A percentile compares a stretch with the other conserved stretches of the same genome.
phyloP scores from a whole-genome alignment of 148 eudicot species.

The Arbutus unedo region DNA sequence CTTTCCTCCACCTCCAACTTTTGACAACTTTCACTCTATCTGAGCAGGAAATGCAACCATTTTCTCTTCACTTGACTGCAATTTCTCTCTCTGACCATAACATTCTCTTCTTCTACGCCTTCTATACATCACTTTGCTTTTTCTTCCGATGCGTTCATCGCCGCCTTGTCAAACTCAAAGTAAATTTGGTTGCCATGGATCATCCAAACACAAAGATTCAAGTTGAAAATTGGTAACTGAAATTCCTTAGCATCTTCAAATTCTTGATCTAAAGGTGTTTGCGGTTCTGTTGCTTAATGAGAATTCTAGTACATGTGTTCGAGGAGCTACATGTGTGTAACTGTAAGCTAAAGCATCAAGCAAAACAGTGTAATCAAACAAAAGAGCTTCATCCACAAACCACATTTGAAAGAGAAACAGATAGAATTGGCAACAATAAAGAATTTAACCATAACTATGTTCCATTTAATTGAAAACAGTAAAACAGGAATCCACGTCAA shows the following conservation, averaged over 20 bases:
- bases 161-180: not conserved
- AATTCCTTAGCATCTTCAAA: not conserved
- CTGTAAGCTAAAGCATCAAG: not conserved
- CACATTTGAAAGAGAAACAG: not conserved
- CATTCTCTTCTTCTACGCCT: not conserved
- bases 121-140: not conserved
- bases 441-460: too few relatives aligned
- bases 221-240: not conserved
- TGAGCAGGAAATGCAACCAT: not conserved
- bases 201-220: not conserved
- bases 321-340: not conserved
- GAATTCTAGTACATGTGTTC: not conserved
- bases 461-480: not conserved
- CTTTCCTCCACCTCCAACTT: not conserved
- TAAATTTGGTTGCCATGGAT: not conserved
- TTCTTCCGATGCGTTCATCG: not conserved
- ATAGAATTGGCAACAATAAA: too few relatives aligned
- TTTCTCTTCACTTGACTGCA: not conserved
- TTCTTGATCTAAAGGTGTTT: not conserved
- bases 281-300: not conserved
- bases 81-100: not conserved
- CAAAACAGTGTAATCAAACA: not conserved
- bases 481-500: not conserved
- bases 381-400: not conserved
- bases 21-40: not conserved